These are phyloP conservation scores for Phytophthora tubulina DNA, from an alignment of 352 stramenopile genomes.

Conservation along the genomic window DNA sequence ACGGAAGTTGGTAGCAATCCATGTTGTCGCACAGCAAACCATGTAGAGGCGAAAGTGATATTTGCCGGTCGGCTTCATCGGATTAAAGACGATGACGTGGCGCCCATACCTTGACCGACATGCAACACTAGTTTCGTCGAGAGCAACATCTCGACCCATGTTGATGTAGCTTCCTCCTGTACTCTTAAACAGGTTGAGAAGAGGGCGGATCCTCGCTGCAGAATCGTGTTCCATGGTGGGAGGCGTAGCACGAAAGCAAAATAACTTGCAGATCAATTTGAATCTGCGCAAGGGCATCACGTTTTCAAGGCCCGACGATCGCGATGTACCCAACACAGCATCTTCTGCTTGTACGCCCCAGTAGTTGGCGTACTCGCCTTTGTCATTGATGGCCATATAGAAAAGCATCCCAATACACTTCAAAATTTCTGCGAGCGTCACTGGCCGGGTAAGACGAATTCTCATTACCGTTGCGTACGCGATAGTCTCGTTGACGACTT, in stretches of 20 bases:
- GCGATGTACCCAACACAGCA: slow-evolving; percentile 6
- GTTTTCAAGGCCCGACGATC: background rate
- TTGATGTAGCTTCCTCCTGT: no score
- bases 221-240: background rate
- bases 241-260: slow-evolving; percentile 17
- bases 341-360: no score
- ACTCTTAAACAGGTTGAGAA: no score
- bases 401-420: slow-evolving; percentile 15
- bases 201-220: no score
- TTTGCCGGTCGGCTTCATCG: slow-evolving; percentile 1
- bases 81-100: background rate
- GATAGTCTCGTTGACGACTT: slow-evolving; percentile 12
- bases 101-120: slow-evolving; percentile 8
- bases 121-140: slow-evolving; percentile 16
- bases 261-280: slow-evolving; percentile 10
- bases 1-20: slow-evolving; percentile 38
- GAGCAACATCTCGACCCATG: no score
- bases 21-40: slow-evolving; percentile 20
- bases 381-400: slow-evolving; percentile 19
- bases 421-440: slow-evolving; percentile 13
- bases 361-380: no score
- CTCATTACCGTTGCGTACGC: slow-evolving; percentile 1
- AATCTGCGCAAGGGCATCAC: slow-evolving; percentile 6
- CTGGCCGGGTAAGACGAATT: background rate
- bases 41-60: background rate